These are phyloP conservation scores for Trichoderma brevicompactum DNA, from an alignment of 2,329 filamentous ascomycete genomes.

Conservation along the genomic window DNA sequence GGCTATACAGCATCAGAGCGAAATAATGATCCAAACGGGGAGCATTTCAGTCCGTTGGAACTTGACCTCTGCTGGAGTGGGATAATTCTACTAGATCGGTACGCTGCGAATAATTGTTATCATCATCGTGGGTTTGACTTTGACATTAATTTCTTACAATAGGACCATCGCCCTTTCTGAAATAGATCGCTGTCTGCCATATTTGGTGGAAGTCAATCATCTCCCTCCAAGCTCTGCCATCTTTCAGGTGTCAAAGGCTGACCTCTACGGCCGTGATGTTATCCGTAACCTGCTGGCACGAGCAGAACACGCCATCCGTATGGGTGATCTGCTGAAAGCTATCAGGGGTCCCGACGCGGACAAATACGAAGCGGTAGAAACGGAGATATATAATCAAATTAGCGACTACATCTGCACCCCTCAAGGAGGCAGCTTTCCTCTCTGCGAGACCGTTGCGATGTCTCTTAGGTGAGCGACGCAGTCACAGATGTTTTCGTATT, in stretches of 20 bases:
- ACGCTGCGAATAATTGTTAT: background rate
- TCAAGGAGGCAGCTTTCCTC: conserved; percentile 9
- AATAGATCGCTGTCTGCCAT: conserved; percentile 7
- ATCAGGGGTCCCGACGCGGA: background rate
- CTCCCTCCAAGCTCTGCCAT: conserved; percentile 1
- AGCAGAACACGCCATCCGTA: conserved; percentile 10
- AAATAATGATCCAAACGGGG: no score
- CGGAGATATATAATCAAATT: background rate
- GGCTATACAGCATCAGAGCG: background rate
- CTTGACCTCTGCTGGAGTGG: conserved; percentile 12
- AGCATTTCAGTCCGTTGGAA: background rate
- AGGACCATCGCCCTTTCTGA: conserved; percentile 3
- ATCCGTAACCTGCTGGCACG: conserved; percentile 12
- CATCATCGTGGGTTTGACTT: no score
- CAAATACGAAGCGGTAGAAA: conserved; percentile 2
- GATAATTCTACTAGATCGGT: conserved; percentile 10
- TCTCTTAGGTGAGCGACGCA: background rate
- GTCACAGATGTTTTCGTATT: background rate
- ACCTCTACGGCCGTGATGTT: background rate
- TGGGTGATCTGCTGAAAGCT: conserved; percentile 1
- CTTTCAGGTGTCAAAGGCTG: background rate
- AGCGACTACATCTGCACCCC: background rate
- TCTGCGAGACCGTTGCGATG: conserved; percentile 19
- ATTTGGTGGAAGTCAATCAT: background rate
- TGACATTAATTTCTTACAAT: background rate